Evolutionary conservation across 2,329 filamentous ascomycete genomes (phyloP), one percentile per base, ranked within the genome.

Genomic region (Stemphylium lycopersici): DNA sequence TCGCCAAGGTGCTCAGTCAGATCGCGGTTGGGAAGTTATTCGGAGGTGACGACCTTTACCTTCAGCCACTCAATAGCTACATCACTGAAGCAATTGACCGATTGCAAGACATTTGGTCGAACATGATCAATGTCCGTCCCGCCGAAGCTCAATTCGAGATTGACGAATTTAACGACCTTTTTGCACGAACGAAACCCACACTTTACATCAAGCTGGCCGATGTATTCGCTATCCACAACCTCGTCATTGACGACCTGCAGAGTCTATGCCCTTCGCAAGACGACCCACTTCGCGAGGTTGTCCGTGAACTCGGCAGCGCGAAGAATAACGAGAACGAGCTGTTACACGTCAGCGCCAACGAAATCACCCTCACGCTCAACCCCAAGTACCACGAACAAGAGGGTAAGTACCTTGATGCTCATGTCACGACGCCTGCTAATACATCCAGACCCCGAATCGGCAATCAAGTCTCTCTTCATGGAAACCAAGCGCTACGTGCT

Each of bases 171-270:
- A 98, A 97, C 72, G 95, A 99, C 70, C 83, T 99, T 6, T 98
- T 98, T 72, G 90, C 93, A 52, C 93, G 96, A 74, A 95, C 92
- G 61, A 96, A 96, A 76, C 95, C 95, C 6, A 98, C 93, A 0
- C 82, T 99, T n/a, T 99, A 98, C 79, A 96, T 99, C 80, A 99
- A 99, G 79, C 93, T 99, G 85, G 86, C 90, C 13, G 95, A 99
- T 73, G 93, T 99, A 52, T 98, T 99, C 74, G 90, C 93, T 43
- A 93, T 99, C 55, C 96, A 99, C 77, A 91, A 89, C 60, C 83
- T 98, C 18, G 84, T 98, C 49, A 88, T 91, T 3, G 83, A 87
- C 20, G 91, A 98, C 65, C 84, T 97, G 43, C 80, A 87, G 4
- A 81, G 82, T 52, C 87, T 98, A 56, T 96, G 91, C 66, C 89